These are phyloP conservation scores for Kalanchoe fedtschenkoi DNA, from an alignment of 164 flowering plant species.

Conservation along the genomic window DNA sequence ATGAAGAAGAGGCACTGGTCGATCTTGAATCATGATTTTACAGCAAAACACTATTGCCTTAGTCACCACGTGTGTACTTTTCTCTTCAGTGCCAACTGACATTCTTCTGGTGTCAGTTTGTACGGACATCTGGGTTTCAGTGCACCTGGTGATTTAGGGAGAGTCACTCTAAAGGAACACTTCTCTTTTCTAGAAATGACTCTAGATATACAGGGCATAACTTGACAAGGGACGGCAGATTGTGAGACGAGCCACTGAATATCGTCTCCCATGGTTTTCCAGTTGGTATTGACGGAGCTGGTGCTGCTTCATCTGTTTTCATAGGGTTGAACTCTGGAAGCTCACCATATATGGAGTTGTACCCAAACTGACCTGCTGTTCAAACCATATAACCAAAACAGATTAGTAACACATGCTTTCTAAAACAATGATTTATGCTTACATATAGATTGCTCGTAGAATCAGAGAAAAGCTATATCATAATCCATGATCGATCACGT, in stretches of 20 bases:
- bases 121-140: too few relatives aligned
- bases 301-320: conserved; percentile 15
- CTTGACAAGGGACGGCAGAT: conserved; percentile 74
- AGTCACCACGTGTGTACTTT: too few relatives aligned
- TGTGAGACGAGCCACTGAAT: conserved; percentile 74
- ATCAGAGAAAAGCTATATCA: too few relatives aligned
- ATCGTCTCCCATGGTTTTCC: conserved; percentile 75
- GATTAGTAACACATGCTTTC: background rate
- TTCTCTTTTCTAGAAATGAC: conserved; percentile 61
- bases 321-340: conserved; percentile 30
- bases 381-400: background rate
- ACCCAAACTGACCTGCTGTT: conserved; percentile 44
- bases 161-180: conserved; percentile 10
- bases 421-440: background rate
- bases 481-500: too few relatives aligned
- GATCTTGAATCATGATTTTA: too few relatives aligned
- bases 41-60: too few relatives aligned
- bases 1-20: too few relatives aligned
- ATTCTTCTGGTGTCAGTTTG: too few relatives aligned
- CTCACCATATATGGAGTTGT: conserved; percentile 67
- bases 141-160: background rate
- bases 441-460: background rate
- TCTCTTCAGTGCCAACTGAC: too few relatives aligned
- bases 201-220: conserved; percentile 61
- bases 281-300: conserved; percentile 32